Conservation (phyloP, 208 protist genomes). For the Plasmodiophora brassicae region DNA sequence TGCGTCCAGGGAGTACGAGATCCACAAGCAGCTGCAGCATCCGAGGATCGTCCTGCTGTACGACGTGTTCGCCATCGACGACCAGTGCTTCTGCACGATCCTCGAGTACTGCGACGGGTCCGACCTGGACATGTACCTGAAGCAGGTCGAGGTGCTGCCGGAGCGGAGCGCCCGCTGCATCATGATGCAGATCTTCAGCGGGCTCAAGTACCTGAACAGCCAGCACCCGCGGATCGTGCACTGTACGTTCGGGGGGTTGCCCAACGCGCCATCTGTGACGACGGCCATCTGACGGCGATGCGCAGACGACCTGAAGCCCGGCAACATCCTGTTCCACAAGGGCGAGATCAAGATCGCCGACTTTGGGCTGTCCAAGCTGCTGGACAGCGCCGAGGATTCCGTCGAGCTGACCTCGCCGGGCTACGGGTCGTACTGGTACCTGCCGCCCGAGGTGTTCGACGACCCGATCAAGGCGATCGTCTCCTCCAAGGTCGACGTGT, state of each 20-base stretch:
- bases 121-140: slow-evolving; percentile 50
- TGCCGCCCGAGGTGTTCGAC: slow-evolving; percentile 53
- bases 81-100: slow-evolving; percentile 34
- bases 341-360: slow-evolving; percentile 48
- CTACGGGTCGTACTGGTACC: slow-evolving; percentile 34
- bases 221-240: slow-evolving; percentile 55
- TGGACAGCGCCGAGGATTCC: background rate
- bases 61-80: slow-evolving; percentile 31
- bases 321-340: slow-evolving; percentile 58
- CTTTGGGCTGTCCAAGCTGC: slow-evolving; percentile 52
- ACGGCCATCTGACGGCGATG: too few relatives aligned
- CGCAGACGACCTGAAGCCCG: slow-evolving; percentile 56
- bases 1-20: slow-evolving; percentile 56
- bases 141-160: slow-evolving; percentile 38
- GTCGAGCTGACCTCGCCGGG: background rate
- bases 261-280: too few relatives aligned
- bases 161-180: slow-evolving; percentile 52
- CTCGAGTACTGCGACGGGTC: slow-evolving; percentile 51
- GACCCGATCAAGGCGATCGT: slow-evolving; percentile 38
- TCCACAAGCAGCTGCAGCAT: slow-evolving; percentile 51
- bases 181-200: slow-evolving; percentile 53
- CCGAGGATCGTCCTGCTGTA: slow-evolving; percentile 36
- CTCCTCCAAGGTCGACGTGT: slow-evolving; percentile 59
- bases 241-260: slow-evolving; percentile 36
- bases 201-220: slow-evolving; percentile 56